phyloP scores from a whole-genome alignment of 23 red algal species.

The Gracilaria gracilis region DNA sequence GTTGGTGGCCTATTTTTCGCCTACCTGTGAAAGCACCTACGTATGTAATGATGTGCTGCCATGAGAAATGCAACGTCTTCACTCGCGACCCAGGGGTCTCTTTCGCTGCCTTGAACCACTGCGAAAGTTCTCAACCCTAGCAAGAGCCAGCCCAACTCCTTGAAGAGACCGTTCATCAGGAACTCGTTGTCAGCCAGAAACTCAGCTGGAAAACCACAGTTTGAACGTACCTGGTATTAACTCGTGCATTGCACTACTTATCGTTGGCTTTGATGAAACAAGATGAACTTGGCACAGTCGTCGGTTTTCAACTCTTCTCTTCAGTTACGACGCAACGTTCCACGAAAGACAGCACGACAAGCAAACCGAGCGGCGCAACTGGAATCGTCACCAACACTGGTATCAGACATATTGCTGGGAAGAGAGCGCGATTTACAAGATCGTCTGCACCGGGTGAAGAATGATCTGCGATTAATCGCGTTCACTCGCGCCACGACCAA shows the following conservation, averaged over 20 bases:
- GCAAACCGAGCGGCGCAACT: neutral
- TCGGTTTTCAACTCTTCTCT: neutral
- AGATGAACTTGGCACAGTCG: neutral
- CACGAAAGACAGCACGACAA: neutral
- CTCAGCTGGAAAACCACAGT: too few species aligned
- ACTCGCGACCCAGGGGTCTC: neutral
- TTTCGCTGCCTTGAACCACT: neutral
- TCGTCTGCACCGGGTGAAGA: conserved; percentile 40
- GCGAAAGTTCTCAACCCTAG: neutral
- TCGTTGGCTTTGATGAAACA: neutral
- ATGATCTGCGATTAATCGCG: conserved; percentile 11
- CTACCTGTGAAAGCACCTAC: too few species aligned
- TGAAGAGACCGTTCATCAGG: neutral
- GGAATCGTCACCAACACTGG: neutral
- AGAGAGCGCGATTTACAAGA: conserved; percentile 22
- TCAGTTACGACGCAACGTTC: neutral
- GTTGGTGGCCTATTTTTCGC: too few species aligned
- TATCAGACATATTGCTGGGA: conserved; percentile 7
- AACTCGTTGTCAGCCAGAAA: neutral
- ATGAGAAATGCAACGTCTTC: neutral
- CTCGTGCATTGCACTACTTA: too few species aligned
- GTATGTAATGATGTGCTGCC: too few species aligned
- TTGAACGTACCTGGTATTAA: too few species aligned
- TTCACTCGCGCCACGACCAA: conserved; percentile 30
- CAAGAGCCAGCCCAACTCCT: neutral